Percentiles rank a stretch among this genome's conserved stretches.
phyloP scores from a whole-genome alignment of 1,284 basidiomycete species.

The Somion occarium region DNA sequence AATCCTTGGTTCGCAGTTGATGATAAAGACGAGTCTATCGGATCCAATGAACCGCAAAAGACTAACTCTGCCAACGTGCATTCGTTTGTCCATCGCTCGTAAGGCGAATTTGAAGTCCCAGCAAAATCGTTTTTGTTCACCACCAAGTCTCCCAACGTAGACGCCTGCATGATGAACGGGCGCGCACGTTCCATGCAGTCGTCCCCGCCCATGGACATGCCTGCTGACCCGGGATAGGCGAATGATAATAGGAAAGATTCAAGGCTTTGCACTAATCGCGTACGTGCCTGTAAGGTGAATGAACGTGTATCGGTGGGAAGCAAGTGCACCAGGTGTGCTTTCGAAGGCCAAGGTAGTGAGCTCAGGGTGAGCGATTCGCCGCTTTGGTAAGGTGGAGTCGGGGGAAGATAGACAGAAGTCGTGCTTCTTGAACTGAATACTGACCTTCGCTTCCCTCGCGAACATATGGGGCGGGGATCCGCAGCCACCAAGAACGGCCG shows the following conservation, averaged over 20 bases:
- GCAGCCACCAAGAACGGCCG: slow-evolving; percentile 33
- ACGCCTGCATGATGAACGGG: slow-evolving; percentile 29
- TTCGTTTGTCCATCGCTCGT: slow-evolving; percentile 14
- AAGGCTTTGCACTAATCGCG: slow-evolving; percentile 30
- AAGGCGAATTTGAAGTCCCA: slow-evolving; percentile 15
- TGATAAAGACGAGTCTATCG: slow-evolving; percentile 8
- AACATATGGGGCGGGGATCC: slow-evolving; percentile 7
- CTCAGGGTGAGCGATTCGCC: slow-evolving; percentile 17
- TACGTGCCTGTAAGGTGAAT: slow-evolving; percentile 16
- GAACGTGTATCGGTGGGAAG: slow-evolving; percentile 20
- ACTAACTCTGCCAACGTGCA: slow-evolving; percentile 34
- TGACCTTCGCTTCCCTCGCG: background rate
- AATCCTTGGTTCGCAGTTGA: background rate
- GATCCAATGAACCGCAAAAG: slow-evolving; percentile 32
- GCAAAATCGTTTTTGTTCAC: slow-evolving; percentile 11
- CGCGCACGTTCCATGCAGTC: slow-evolving; percentile 22
- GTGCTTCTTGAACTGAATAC: slow-evolving; percentile 13
- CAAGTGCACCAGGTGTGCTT: slow-evolving; percentile 30
- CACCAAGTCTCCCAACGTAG: slow-evolving; percentile 27
- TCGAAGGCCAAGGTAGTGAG: slow-evolving; percentile 8
- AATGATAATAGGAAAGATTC: slow-evolving; percentile 34
- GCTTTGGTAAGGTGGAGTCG: slow-evolving; percentile 16
- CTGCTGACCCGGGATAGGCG: slow-evolving; percentile 18
- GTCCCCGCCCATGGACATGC: slow-evolving; percentile 7
- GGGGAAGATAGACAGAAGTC: slow-evolving; percentile 21